Evolutionary conservation across 139 green algal genomes (phyloP).

Genomic region (Yamagishiella unicocca): DNA sequence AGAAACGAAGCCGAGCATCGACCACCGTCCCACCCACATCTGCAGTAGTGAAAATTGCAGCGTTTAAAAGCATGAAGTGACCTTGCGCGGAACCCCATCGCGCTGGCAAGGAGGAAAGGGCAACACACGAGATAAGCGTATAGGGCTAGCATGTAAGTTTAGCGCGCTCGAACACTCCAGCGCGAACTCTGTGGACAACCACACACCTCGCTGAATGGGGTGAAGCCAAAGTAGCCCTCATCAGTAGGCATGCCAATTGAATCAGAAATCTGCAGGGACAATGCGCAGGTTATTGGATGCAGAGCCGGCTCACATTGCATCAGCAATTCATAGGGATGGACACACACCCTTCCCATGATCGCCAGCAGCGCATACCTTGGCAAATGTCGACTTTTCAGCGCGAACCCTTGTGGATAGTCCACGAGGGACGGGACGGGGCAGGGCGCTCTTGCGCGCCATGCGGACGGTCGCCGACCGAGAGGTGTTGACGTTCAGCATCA

Average conservation of each 20-base stretch:
- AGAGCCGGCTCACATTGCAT: too few relatives aligned
- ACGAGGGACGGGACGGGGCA: not conserved
- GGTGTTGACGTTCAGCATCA: not conserved
- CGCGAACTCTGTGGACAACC: too few relatives aligned
- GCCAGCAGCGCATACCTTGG: too few relatives aligned
- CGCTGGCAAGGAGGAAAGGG: too few relatives aligned
- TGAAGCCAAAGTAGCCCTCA: slow-evolving; percentile 84
- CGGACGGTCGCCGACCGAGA: not conserved
- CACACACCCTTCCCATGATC: too few relatives aligned
- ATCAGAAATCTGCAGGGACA: slow-evolving; percentile 55
- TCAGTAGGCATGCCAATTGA: slow-evolving; percentile 71
- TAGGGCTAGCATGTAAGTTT: too few relatives aligned
- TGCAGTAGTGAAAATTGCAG: slow-evolving; percentile 20
- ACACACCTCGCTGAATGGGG: slow-evolving; percentile 75
- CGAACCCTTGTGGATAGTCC: not conserved
- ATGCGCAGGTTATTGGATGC: too few relatives aligned
- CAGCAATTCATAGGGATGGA: too few relatives aligned
- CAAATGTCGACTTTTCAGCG: slow-evolving; percentile 39
- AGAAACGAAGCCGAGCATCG: slow-evolving; percentile 78
- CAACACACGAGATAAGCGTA: too few relatives aligned
- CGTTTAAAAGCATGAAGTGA: not conserved
- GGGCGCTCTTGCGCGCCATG: not conserved
- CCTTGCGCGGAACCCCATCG: too few relatives aligned
- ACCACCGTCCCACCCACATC: slow-evolving; percentile 73
- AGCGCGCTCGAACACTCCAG: too few relatives aligned